Evolutionary conservation across 164 flowering plant genomes (phyloP).

Genomic region (Vitis labrusca): DNA sequence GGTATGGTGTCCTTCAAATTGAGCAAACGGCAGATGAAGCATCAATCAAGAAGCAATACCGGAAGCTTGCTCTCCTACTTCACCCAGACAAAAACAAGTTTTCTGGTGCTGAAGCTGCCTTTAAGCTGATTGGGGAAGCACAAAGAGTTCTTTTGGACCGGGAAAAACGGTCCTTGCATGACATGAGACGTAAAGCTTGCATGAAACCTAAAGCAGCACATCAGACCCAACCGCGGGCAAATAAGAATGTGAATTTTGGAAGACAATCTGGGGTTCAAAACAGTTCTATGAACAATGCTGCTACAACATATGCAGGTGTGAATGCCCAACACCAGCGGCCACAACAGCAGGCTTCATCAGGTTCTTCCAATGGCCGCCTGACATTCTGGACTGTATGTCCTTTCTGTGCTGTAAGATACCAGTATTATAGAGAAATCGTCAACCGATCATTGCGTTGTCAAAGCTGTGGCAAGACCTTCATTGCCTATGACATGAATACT

Average conservation of each 20-base stretch:
- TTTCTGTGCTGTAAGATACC: conserved; percentile 30
- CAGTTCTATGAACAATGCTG: conserved; percentile 10
- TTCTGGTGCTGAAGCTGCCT: conserved; percentile 88
- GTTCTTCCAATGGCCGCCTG: not conserved
- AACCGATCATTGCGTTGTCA: conserved; percentile 29
- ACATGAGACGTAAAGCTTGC: conserved; percentile 38
- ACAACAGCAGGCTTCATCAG: conserved; percentile 28
- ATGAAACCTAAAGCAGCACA: conserved; percentile 12
- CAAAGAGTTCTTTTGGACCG: conserved; percentile 55
- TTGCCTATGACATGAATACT: conserved; percentile 28
- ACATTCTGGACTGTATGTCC: conserved; percentile 57
- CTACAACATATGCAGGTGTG: conserved; percentile 15
- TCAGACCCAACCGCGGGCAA: conserved; percentile 24
- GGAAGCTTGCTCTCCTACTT: conserved; percentile 71
- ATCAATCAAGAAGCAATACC: conserved; percentile 69
- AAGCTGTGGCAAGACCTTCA: conserved; percentile 34
- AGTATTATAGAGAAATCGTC: conserved; percentile 22
- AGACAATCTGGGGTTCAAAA: conserved; percentile 22
- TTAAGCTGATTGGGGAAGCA: conserved; percentile 81
- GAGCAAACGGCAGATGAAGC: conserved; percentile 64
- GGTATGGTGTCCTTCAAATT: conserved; percentile 80
- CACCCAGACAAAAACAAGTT: conserved; percentile 91
- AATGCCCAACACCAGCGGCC: conserved; percentile 24
- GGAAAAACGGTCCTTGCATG: conserved; percentile 41
- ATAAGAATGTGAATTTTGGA: conserved; percentile 6